Evolutionary conservation across 116 monocot species (phyloP), one percentile per base, ranked within the genome.

Genomic region (Posidonia oceanica): DNA sequence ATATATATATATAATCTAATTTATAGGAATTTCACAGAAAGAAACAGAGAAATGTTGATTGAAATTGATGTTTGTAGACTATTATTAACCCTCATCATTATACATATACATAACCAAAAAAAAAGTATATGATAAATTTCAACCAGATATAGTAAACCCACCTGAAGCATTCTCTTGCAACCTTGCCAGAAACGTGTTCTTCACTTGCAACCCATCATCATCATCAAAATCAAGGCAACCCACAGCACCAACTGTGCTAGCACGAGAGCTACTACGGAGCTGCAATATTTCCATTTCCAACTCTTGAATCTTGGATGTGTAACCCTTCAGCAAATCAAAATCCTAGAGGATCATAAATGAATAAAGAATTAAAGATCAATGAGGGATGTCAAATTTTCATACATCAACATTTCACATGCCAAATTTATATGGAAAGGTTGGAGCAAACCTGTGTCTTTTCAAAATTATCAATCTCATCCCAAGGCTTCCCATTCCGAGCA

Each of bases 221-320:
- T 83, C 89, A 52, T 82, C 29, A 29, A 29, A 44, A 60, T 54
- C 80, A 75, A 88, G 77, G 63, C 72, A 70, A 79, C 83, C 85
- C 48, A 78, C 68, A 36, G 82, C 66, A 44, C 39, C 70, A 77
- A 59, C 72, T 70, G 51, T 71, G 23, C 68, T 65, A 60, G 73
- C 17, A 61, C 40, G 75, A 13, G 77, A 73, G 16, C 73, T 68
- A 38, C 55, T 89, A 80, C 81, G 83, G 44, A 41, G 65, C 12
- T 67, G 83, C 38, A 87, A 41, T 58, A 97, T 59, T 42, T 97
- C 83, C 66, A 76, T 41, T 77, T 97, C 97, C 52, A 97, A 72
- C 18, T 97, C 79, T 68, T 97, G 97, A 71, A 92, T 87, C 75
- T 79, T 97, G 66, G 79, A 76, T 13, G 74, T 71, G 77, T 97